Evolutionary conservation across 1,284 basidiomycete genomes (phyloP).

Genomic region (Ganoderma lucidum): DNA sequence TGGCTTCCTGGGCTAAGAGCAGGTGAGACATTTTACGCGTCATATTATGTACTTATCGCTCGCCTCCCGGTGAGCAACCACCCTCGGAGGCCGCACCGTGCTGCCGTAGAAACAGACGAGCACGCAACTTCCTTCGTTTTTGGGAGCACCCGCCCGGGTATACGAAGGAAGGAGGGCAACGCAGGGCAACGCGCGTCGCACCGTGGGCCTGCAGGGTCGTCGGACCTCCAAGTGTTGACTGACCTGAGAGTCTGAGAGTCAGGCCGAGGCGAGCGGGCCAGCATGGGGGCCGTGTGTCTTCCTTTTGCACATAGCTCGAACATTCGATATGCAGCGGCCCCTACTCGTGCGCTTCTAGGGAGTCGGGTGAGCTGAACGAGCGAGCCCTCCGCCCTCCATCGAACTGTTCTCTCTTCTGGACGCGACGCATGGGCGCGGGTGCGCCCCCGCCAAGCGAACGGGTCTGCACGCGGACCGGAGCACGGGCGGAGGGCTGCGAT

Average conservation of each 20-base stretch:
- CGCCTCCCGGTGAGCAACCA: background rate
- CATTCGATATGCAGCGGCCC: background rate
- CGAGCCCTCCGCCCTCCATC: background rate
- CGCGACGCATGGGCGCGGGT: background rate
- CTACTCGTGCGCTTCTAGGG: background rate
- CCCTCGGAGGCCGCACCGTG: background rate
- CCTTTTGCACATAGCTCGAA: background rate
- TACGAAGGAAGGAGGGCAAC: background rate
- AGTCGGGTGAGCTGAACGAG: background rate
- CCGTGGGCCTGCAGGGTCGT: conserved; percentile 14
- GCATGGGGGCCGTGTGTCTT: background rate
- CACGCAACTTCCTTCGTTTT: background rate
- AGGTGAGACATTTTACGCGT: conserved; percentile 24
- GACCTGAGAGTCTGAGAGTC: background rate
- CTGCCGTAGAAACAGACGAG: background rate
- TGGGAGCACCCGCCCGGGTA: conserved; percentile 12
- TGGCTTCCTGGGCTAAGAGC: background rate
- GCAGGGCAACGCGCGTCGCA: background rate
- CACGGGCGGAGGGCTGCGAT: background rate
- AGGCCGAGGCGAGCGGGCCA: background rate
- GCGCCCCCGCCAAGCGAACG: conserved; percentile 15
- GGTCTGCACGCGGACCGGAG: conserved; percentile 8
- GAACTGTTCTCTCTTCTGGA: background rate
- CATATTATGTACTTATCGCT: conserved; percentile 19
- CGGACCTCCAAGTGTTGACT: conserved; percentile 20